A percentile compares a stretch with the other conserved stretches of the same genome.
These are phyloP conservation scores for Neopestalotiopsis rosae DNA, from an alignment of 2,329 filamentous ascomycete species.

Conservation along the genomic window DNA sequence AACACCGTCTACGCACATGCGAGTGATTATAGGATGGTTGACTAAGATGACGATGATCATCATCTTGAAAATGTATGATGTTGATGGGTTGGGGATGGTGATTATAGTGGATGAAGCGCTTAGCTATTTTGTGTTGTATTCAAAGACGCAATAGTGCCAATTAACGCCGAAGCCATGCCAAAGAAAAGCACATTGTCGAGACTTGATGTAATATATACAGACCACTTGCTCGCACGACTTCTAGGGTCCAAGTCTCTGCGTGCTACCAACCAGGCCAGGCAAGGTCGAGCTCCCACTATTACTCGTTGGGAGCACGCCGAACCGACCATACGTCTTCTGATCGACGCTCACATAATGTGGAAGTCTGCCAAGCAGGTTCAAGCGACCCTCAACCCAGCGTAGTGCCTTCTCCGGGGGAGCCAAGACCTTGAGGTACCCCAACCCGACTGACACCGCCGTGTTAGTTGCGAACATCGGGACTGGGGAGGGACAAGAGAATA, in stretches of 20 bases:
- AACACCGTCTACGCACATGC: too few species aligned
- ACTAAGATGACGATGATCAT: neutral
- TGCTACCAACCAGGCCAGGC: slow-evolving; percentile 65
- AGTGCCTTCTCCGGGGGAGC: slow-evolving; percentile 88
- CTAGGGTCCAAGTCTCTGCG: slow-evolving; percentile 73
- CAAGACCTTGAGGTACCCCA: slow-evolving; percentile 88
- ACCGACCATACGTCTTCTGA: slow-evolving; percentile 93
- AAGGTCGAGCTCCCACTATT: slow-evolving; percentile 46
- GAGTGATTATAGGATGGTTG: too few species aligned
- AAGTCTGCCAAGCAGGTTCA: slow-evolving; percentile 82
- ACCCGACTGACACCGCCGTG: slow-evolving; percentile 64
- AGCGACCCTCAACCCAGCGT: slow-evolving; percentile 85
- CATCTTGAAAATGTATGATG: neutral
- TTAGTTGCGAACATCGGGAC: slow-evolving; percentile 26
- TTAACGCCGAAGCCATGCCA: slow-evolving; percentile 22
- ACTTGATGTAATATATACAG: slow-evolving; percentile 5
- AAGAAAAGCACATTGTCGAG: neutral
- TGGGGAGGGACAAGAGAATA: neutral
- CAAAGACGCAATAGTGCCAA: neutral
- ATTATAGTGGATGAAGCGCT: neutral
- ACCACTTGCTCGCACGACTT: neutral
- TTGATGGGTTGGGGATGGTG: neutral
- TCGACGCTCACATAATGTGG: slow-evolving; percentile 95
- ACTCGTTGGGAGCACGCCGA: slow-evolving; percentile 79
- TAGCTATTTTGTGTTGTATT: neutral